These are phyloP conservation scores for Paraconiothyrium sp. DNA, from an alignment of 2,329 filamentous ascomycete species.

Conservation along the genomic window DNA sequence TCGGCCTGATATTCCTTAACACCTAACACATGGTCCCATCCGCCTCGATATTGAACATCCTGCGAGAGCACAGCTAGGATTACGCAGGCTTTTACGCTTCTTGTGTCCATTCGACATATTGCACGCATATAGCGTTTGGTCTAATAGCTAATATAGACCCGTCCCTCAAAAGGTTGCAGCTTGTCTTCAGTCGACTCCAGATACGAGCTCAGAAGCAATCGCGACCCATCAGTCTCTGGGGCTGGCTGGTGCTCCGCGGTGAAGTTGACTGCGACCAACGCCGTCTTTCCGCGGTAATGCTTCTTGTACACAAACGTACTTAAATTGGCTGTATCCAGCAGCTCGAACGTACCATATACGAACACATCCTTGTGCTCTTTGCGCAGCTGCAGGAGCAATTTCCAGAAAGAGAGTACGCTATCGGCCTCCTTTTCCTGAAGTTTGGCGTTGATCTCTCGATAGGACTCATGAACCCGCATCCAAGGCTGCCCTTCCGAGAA, in stretches of 20 bases:
- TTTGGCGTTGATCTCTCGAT: constrained; percentile 67
- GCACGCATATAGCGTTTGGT: neutral
- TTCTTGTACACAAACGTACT: constrained; percentile 63
- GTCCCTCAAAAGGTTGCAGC: constrained; percentile 49
- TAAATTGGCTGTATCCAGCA: constrained; percentile 62
- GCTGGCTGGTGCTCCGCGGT: constrained; percentile 33
- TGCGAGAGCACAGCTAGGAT: too few species aligned
- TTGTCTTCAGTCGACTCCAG: constrained; percentile 27
- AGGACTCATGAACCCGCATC: constrained; percentile 75
- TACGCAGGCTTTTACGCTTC: too few species aligned
- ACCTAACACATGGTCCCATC: neutral
- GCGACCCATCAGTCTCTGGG: constrained; percentile 28
- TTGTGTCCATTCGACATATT: too few species aligned
- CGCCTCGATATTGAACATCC: too few species aligned
- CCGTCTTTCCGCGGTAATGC: constrained; percentile 40
- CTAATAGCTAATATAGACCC: constrained; percentile 47
- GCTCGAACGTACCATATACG: constrained; percentile 72
- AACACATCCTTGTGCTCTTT: constrained; percentile 71
- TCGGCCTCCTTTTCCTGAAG: constrained; percentile 58
- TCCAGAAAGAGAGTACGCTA: constrained; percentile 71
- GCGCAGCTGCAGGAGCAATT: constrained; percentile 65
- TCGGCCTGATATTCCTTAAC: neutral
- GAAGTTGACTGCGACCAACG: constrained; percentile 52
- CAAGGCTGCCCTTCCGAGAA: constrained; percentile 72
- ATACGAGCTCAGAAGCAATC: constrained; percentile 58